Evolutionary conservation across 2,329 filamentous ascomycete species (phyloP).

Genomic region (Blumeria graminis): DNA sequence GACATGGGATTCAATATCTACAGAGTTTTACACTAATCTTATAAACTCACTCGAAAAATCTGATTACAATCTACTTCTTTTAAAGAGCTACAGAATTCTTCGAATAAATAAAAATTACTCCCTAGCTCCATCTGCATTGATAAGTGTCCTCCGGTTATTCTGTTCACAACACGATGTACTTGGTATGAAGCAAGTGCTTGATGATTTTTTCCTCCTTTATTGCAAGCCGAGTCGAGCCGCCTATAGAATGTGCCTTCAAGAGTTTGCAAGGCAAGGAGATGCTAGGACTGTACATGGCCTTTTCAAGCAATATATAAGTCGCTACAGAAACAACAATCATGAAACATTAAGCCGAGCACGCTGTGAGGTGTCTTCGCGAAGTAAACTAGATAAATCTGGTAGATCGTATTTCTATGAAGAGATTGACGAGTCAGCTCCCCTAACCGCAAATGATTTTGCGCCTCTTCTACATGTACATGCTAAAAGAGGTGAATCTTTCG

Average conservation of each 20-base stretch:
- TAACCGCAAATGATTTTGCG: constrained; percentile 16
- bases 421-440: background rate
- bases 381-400: constrained; percentile 1
- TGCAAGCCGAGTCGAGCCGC: constrained; percentile 11
- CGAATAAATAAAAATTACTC: constrained; percentile 4
- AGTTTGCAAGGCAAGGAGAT: constrained; percentile 23
- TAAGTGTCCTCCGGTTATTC: constrained; percentile 13
- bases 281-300: constrained; percentile 19
- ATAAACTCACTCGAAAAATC: constrained; percentile 7
- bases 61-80: constrained; percentile 6
- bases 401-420: constrained; percentile 2
- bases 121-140: constrained; percentile 9
- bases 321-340: constrained; percentile 1
- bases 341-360: background rate
- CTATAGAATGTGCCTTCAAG: constrained; percentile 16
- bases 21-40: constrained; percentile 6
- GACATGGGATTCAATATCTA: constrained; percentile 6
- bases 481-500: constrained; percentile 35
- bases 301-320: constrained; percentile 18
- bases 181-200: constrained; percentile 17
- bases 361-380: background rate
- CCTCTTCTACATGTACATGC: constrained; percentile 50
- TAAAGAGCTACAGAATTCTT: constrained; percentile 9
- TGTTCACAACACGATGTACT: constrained; percentile 13
- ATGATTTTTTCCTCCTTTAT: constrained; percentile 16